phyloP scores from a whole-genome alignment of 345 rosid genomes.

The Streptanthus diversifolius region DNA sequence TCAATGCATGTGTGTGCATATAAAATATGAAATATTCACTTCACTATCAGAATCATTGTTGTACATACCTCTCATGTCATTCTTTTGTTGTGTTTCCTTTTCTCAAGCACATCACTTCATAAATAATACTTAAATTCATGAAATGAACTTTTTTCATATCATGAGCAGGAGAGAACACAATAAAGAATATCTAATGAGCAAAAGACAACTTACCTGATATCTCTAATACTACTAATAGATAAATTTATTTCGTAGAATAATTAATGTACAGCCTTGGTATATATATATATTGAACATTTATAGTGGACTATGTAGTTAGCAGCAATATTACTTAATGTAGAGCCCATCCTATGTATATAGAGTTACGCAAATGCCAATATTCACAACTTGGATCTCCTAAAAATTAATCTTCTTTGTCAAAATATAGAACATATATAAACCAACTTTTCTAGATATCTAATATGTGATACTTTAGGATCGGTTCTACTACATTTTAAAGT shows the following conservation, averaged over 20 bases:
- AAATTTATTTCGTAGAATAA: neutral
- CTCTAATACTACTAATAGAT: neutral
- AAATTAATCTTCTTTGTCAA: neutral
- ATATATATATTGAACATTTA: neutral
- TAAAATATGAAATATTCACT: constrained; percentile 29
- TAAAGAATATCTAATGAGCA: constrained; percentile 20
- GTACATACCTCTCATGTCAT: constrained; percentile 30
- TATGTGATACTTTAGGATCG: neutral
- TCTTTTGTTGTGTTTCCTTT: constrained; percentile 35
- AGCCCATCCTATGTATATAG: neutral
- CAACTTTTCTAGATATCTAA: neutral
- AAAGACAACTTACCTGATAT: constrained; percentile 17
- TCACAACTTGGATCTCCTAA: neutral
- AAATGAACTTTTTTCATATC: constrained; percentile 22
- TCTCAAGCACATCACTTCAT: constrained; percentile 21
- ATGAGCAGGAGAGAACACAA: constrained; percentile 11
- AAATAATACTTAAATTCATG: constrained; percentile 21
- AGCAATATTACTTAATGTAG: neutral
- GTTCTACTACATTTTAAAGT: neutral
- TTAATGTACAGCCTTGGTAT: neutral
- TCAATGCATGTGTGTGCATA: constrained; percentile 13
- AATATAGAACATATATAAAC: neutral
- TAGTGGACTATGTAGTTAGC: neutral
- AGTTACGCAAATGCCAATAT: neutral
- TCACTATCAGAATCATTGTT: constrained; percentile 35